Evolutionary conservation across 2,329 filamentous ascomycete genomes (phyloP).

Genomic region (Exophiala sp.): DNA sequence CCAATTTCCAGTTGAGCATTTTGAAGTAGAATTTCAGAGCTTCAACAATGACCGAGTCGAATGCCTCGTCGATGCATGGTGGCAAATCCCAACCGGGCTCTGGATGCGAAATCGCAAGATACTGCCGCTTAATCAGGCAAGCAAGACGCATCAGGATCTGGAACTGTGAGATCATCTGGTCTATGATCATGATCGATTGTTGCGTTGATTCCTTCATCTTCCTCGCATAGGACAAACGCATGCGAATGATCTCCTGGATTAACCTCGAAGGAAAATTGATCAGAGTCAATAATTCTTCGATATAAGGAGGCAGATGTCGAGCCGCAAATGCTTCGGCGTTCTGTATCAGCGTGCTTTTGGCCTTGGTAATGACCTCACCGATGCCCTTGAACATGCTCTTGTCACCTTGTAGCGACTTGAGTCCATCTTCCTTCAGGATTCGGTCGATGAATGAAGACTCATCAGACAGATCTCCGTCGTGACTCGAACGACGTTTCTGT

Average conservation of each 20-base stretch:
- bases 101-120: conserved; percentile 75
- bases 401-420: conserved; percentile 81
- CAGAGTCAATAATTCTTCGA: conserved; percentile 89
- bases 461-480: conserved; percentile 72
- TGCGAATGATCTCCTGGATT: conserved; percentile 93
- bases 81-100: conserved; percentile 94
- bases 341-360: conserved; percentile 82
- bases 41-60: conserved; percentile 86
- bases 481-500: conserved; percentile 64
- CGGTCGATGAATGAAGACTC: conserved; percentile 92
- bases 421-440: conserved; percentile 89
- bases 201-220: conserved; percentile 94
- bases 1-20: conserved; percentile 96
- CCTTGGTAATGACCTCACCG: conserved; percentile 83
- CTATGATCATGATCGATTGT: conserved; percentile 88
- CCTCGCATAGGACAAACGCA: conserved; percentile 84
- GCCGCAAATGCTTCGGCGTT: conserved; percentile 82
- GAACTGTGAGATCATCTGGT: conserved; percentile 97
- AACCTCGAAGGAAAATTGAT: conserved; percentile 96
- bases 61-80: conserved; percentile 93
- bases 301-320: conserved; percentile 89
- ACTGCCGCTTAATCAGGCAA: conserved; percentile 87
- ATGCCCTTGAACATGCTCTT: conserved; percentile 82
- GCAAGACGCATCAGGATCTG: conserved; percentile 89
- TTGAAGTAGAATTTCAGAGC: conserved; percentile 98